Base-by-base conservation (phyloP, 2,329 filamentous ascomycete genomes). In the Claviceps africana region DNA sequence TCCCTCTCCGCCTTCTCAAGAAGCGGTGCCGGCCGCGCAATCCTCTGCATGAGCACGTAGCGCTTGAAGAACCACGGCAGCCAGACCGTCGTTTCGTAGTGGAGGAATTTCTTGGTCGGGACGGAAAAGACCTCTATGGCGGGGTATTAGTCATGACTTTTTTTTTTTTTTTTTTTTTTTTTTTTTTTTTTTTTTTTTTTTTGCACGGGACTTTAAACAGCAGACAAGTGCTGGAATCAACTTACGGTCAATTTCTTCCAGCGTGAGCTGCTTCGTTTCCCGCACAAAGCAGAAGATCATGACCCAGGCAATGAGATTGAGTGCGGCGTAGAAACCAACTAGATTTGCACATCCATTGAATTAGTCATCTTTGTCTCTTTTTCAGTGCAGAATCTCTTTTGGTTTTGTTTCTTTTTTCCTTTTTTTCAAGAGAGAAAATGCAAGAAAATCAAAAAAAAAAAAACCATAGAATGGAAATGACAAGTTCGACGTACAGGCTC, bases 211-310 rank as follows among this genome's bases (percentile, higher is more conserved):
- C 21, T n/a, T n/a, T n/a, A n/a, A 4, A 37, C 13, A 21, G 4
- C 5, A 31, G 28, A 30, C 7, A 5, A 33, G 6, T 2, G 33
- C 47, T 25, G 8, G 4, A 19, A 30, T 4, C 9, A 11, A 56
- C 59, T 53, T 54, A 61, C 59, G 51, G 45, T 65, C 63, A 35
- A 65, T 11, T 39, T 74, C 72, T 57, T 74, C 72, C 7, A 75
- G 64, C 0, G 70, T 73, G 48, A 70, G 66, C 57, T 73, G 70
- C 63, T 73, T 74, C 1, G 72, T 74, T 59, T 74, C 72, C 13
- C 70, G 71, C 1, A 75, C 67, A 54, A 73, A 67, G 57, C 71
- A 67, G 62, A 74, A 74, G 54, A 75, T 74, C 58, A 74, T 67
- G 47, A 65, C 43, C 59, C 73, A 68, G 0, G 70, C 71, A 1